Conservation (phyloP, 2,329 filamentous ascomycete genomes). For the Salinomyces thailandicus region DNA sequence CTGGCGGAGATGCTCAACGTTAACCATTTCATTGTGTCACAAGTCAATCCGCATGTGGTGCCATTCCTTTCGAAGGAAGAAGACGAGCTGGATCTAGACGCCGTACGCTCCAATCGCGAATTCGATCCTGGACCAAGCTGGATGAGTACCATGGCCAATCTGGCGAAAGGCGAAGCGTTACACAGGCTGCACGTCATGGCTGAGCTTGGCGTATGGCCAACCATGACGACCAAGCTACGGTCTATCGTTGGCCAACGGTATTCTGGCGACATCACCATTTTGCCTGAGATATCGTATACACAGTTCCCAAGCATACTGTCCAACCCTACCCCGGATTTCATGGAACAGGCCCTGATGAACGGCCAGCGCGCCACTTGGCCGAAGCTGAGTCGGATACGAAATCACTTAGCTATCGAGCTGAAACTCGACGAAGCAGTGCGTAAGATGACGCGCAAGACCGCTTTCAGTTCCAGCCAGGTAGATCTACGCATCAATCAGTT, state of each 20-base stretch:
- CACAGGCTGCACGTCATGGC: conserved; percentile 71
- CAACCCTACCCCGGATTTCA: conserved; percentile 80
- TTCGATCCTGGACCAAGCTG: conserved; percentile 40
- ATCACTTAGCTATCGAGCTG: conserved; percentile 80
- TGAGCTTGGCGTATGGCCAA: conserved; percentile 72
- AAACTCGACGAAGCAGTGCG: conserved; percentile 69
- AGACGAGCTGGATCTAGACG: background rate
- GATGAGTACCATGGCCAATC: conserved; percentile 55
- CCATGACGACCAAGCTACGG: conserved; percentile 56
- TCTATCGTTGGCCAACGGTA: conserved; percentile 85
- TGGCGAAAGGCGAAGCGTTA: conserved; percentile 69
- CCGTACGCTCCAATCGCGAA: conserved; percentile 11
- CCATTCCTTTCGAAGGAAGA: conserved; percentile 47
- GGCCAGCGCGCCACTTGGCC: conserved; percentile 90
- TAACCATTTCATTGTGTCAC: conserved; percentile 90
- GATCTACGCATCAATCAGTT: conserved; percentile 39
- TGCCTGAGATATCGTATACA: conserved; percentile 64
- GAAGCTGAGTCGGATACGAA: conserved; percentile 71
- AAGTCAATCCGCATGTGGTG: conserved; percentile 79
- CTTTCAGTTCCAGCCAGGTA: conserved; percentile 56
- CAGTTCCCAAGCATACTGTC: conserved; percentile 67
- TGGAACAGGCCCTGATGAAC: conserved; percentile 63
- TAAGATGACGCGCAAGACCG: conserved; percentile 54
- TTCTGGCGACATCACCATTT: conserved; percentile 87
- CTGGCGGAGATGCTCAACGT: conserved; percentile 81